phyloP scores from a whole-genome alignment of 768 basidiomycete genomes.

The Tricholoma flavovirens region DNA sequence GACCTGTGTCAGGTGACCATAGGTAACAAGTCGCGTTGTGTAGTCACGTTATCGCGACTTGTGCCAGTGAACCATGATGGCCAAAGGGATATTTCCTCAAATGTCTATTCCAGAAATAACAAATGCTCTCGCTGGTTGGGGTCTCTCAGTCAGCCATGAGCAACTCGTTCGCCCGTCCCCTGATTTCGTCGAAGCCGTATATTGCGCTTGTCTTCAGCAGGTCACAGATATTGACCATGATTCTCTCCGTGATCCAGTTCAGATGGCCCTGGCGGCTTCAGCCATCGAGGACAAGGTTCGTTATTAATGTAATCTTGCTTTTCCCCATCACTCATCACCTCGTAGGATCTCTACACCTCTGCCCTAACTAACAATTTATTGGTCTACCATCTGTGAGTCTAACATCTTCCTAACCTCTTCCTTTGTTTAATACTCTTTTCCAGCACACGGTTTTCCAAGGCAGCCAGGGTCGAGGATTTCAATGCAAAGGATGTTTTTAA shows the following conservation, averaged over 20 bases:
- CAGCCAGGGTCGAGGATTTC: conserved; percentile 75
- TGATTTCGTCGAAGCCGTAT: conserved; percentile 68
- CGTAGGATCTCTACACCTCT: conserved; percentile 60
- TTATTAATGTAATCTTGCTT: neutral
- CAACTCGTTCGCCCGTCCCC: conserved; percentile 62
- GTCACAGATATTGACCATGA: conserved; percentile 61
- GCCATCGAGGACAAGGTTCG: conserved; percentile 52
- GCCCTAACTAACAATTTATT: conserved; percentile 60
- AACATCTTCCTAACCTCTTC: neutral
- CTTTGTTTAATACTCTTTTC: neutral
- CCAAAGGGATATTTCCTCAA: conserved; percentile 55
- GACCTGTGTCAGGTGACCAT: neutral
- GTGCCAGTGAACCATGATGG: conserved; percentile 27
- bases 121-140: conserved; percentile 61
- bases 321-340: neutral
- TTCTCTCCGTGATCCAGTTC: conserved; percentile 51
- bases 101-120: conserved; percentile 64
- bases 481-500: conserved; percentile 64
- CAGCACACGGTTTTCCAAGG: conserved; percentile 65
- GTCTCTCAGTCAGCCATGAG: conserved; percentile 56
- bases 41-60: neutral
- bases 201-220: conserved; percentile 65
- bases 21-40: conserved; percentile 16
- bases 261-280: conserved; percentile 46
- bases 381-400: conserved; percentile 60